Base-by-base conservation (phyloP, 2,329 filamentous ascomycete species). In the Cercospora sojina region DNA sequence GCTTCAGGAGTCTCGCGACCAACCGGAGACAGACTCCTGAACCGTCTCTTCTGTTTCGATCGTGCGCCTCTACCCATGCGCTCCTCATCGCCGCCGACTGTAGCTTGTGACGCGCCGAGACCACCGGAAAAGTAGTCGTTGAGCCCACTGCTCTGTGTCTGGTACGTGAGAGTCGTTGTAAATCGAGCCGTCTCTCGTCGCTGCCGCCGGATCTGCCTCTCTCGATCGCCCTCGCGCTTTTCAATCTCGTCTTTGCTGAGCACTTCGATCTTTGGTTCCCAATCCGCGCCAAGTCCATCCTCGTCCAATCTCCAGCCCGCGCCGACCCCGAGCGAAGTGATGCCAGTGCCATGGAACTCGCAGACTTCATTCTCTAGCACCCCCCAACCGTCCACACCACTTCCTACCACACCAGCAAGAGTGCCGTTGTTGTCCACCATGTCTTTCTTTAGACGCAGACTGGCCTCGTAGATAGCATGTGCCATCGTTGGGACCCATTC, bases 231-330 rank as follows among this genome's bases (percentile, higher is more conserved):
- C 79, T 99, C 95, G 29, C 95, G 88, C 81, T 96, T 96, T 80
- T 99, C 95, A 62, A 99, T 98, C 76, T 99, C 95, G 74, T 99
- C 95, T 73, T 97, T 96, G 43, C 90, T 93, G 2, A 99, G 81
- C 0, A 82, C 80, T 71, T 84, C 83, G 20, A 84, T 79, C 69
- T 83, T 83, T 1, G 83, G 83, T 68, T 84, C 82, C 83, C 83
- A 84, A 55, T 83, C 82, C 41, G 78, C 78, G 49, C 81, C 93
- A 3, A 98, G 84, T 66, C 92, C 90, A 75, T 98, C 95, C 2
- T 92, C 91, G 71, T 99, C 95, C 77, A 97, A 97, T 69, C 95
- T 87, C 94, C 95, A 98, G 2, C 95, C 95, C 13, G 93, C 93
- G 66, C 93, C 91, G n/a, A 90, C 88, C 2, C 83, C 82, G 3